phyloP scores from a whole-genome alignment of 2,329 filamentous ascomycete genomes.

The Epichloe amarillans region DNA sequence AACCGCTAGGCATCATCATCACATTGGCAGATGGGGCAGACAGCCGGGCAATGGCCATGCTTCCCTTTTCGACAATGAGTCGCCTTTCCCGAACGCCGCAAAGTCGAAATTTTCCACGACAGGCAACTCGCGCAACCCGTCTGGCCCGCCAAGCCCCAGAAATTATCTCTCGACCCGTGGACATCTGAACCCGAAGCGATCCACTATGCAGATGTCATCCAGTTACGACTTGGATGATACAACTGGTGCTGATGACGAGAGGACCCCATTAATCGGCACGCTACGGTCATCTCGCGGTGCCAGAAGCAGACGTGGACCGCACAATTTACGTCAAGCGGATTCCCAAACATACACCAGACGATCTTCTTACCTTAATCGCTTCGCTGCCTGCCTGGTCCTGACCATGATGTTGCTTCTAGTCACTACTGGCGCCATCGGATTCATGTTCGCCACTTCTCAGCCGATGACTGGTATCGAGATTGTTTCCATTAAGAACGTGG shows the following conservation, averaged over 20 bases:
- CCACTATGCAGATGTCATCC: constrained; percentile 45
- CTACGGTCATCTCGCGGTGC: constrained; percentile 46
- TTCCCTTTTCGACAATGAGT: constrained; percentile 64
- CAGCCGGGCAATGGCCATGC: constrained; percentile 52
- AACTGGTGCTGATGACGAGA: constrained; percentile 70
- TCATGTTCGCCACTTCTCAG: constrained; percentile 85
- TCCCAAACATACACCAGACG: constrained; percentile 53
- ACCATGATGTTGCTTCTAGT: constrained; percentile 69
- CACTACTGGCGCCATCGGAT: constrained; percentile 72
- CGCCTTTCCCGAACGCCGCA: constrained; percentile 58
- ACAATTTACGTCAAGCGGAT: constrained; percentile 57
- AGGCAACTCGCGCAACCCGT: constrained; percentile 42
- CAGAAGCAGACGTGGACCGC: constrained; percentile 40
- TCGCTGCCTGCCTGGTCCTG: constrained; percentile 80
- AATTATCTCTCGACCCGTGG: constrained; percentile 28
- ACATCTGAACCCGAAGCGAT: constrained; percentile 30
- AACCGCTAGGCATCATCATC: constrained; percentile 63
- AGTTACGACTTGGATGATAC: constrained; percentile 72
- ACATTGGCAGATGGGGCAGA: constrained; percentile 60
- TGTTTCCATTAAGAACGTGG: constrained; percentile 71
- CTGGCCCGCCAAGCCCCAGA: constrained; percentile 58
- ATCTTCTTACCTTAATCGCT: constrained; percentile 53
- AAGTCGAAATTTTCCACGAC: constrained; percentile 41
- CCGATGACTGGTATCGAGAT: constrained; percentile 70
- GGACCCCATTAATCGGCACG: constrained; percentile 59